These are phyloP conservation scores for Arabidopsis thaliana DNA, from an alignment of 345 rosid species.

Conservation along the genomic window TAIR10.1 NC_003071.7:1900001-1900500, in stretches of 20 bases:
- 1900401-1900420: slow-evolving; percentile 97
- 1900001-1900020: slow-evolving; percentile 91
- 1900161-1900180: slow-evolving; percentile 88
- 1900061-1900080: slow-evolving; percentile 87
- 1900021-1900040: slow-evolving; percentile 71
- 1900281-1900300: slow-evolving; percentile 98
- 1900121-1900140: slow-evolving; percentile 85
- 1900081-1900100: slow-evolving; percentile 97
- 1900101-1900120: slow-evolving; percentile 83
- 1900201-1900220: slow-evolving; percentile 83
- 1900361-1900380: slow-evolving; percentile 83
- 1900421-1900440: slow-evolving; percentile 96
- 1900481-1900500: slow-evolving; percentile 92
- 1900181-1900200: slow-evolving; percentile 98
- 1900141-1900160: slow-evolving; percentile 93
- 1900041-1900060: slow-evolving; percentile 92
- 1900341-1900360: slow-evolving; percentile 91
- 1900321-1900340: slow-evolving; percentile 86
- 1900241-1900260: slow-evolving; percentile 86
- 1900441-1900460: slow-evolving; percentile 96
- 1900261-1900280: slow-evolving; percentile 83
- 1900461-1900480: slow-evolving; percentile 90
- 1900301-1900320: slow-evolving; percentile 78
- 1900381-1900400: slow-evolving; percentile 78
- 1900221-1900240: slow-evolving; percentile 93